Base-by-base conservation (phyloP, 2,329 filamentous ascomycete genomes). In the Claviceps pazoutovae region DNA sequence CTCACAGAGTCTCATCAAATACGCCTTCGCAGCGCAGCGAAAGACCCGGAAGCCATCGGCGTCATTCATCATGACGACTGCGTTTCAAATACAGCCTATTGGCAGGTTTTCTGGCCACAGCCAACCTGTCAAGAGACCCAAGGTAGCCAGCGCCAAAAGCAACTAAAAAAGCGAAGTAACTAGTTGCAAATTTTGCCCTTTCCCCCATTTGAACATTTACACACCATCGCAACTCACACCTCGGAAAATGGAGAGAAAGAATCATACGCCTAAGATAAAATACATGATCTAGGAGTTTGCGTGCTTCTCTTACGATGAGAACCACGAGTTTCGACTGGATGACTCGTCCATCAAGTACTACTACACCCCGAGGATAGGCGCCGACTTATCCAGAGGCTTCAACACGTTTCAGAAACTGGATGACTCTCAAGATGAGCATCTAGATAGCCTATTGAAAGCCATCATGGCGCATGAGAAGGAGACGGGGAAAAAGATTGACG, bases 291-390 rank as follows among this genome's bases (percentile, higher is more conserved):
- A 91, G 84, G 93, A 98, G 72, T 86, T 98, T 57, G 79, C 91
- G 4, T 88, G 78, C 68, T 98, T 97, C 69, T 97, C 91, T 8
- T 97, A 93, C 68, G 88, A 97, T 64, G 80, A 89, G 45, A 73
- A 89, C 30, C 93, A 91, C 64, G 68, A 79, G 51, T 89, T 89
- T 61, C 82, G 74, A 48, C 78, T 84, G 3, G 88, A 88, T 56
- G 84, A 86, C 55, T 85, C 84, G 3, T 91, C 88, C 1, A 64
- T 98, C 57, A 82, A 82, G 57, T 96, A 91, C 71, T 97, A 95
- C 68, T 93, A 95, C 61, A 84, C 87, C 2, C 87, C 85, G 0
- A 69, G 66, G 30, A 66, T 93, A 2, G 81, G 82, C 8, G 77
- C 79, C 6, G 83, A 95, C 66, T 73, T 98, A 39, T 91, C 82